Evolutionary conservation across 2,329 filamentous ascomycete genomes (phyloP).

Genomic region (Paraconiothyrium brasiliense): DNA sequence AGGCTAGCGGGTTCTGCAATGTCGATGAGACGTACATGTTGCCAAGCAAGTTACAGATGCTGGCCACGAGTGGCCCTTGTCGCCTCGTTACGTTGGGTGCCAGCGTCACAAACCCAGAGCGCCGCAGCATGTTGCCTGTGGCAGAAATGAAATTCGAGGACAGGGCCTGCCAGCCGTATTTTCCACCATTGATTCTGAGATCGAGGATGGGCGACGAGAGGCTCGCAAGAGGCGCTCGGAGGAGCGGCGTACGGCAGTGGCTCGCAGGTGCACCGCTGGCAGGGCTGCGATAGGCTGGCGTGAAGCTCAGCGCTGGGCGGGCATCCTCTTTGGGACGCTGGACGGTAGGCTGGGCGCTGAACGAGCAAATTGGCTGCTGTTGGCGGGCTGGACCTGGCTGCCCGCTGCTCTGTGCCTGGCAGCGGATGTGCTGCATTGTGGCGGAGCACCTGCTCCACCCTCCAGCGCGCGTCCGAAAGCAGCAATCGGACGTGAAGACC

Average conservation of each 20-base stretch:
- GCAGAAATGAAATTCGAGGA: constrained; percentile 20
- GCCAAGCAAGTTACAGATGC: constrained; percentile 10
- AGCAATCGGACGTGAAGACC: constrained; percentile 7
- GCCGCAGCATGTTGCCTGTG: constrained; percentile 11
- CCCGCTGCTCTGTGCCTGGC: constrained; percentile 7
- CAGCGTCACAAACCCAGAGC: constrained; percentile 9
- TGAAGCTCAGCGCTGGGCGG: neutral
- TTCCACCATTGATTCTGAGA: neutral
- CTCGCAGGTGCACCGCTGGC: constrained; percentile 7
- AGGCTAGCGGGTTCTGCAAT: constrained; percentile 5
- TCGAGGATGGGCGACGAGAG: neutral
- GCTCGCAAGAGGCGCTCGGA: neutral
- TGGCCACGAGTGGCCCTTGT: constrained; percentile 5
- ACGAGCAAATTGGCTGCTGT: constrained; percentile 15
- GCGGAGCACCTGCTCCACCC: constrained; percentile 18
- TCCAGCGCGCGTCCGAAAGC: constrained; percentile 16
- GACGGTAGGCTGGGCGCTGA: constrained; percentile 14
- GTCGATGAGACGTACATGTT: constrained; percentile 17
- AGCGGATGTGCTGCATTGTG: constrained; percentile 18
- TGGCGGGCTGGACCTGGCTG: constrained; percentile 9
- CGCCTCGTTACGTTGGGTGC: neutral
- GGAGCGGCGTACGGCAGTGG: constrained; percentile 13
- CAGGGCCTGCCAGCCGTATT: neutral
- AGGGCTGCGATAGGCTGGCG: constrained; percentile 14
- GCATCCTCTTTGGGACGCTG: constrained; percentile 4